phyloP scores from a whole-genome alignment of 495 filamentous ascomycete species.

The Zalerion maritima region DNA sequence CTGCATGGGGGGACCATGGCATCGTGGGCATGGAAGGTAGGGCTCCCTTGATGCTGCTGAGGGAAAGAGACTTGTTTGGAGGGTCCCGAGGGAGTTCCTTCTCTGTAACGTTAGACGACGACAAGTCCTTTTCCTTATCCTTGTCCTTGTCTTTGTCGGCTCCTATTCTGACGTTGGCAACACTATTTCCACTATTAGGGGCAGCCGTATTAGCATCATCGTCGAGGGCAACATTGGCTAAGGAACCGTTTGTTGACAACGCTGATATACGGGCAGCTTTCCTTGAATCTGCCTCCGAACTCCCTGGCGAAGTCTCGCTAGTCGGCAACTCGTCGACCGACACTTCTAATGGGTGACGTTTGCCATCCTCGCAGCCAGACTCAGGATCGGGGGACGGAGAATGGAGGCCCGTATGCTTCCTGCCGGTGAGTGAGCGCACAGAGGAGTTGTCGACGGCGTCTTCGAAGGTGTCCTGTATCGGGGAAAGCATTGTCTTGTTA shows the following conservation, averaged over 20 bases:
- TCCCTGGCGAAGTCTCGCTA: too few relatives aligned
- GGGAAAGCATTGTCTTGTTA: conserved; percentile 5
- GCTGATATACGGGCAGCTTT: conserved; percentile 17
- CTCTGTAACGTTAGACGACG: conserved; percentile 4
- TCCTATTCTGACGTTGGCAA: conserved; percentile 11
- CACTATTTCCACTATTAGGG: conserved; percentile 1
- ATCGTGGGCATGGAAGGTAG: conserved; percentile 34
- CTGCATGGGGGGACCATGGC: conserved; percentile 34
- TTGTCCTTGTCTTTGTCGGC: conserved; percentile 14
- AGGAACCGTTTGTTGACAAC: too few relatives aligned
- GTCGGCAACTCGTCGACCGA: conserved; percentile 15
- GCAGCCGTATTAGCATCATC: conserved; percentile 14
- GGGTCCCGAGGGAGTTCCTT: too few relatives aligned
- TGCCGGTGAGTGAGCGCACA: conserved; percentile 29
- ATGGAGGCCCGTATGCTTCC: conserved; percentile 16
- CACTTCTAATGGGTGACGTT: conserved; percentile 28
- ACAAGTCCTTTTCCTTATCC: conserved; percentile 17
- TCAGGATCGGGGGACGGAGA: conserved; percentile 20
- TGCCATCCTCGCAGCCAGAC: conserved; percentile 30
- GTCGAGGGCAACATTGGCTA: conserved; percentile 18
- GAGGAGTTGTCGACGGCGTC: conserved; percentile 51
- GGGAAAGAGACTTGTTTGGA: conserved; percentile 26
- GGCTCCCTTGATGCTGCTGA: conserved; percentile 30
- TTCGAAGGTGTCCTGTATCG: conserved; percentile 56
- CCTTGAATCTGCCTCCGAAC: conserved; percentile 21